Percentiles rank a stretch among this genome's conserved stretches.
These are phyloP conservation scores for Boletellus sp. DNA, from an alignment of 1,284 basidiomycete genomes.

Conservation along the genomic window DNA sequence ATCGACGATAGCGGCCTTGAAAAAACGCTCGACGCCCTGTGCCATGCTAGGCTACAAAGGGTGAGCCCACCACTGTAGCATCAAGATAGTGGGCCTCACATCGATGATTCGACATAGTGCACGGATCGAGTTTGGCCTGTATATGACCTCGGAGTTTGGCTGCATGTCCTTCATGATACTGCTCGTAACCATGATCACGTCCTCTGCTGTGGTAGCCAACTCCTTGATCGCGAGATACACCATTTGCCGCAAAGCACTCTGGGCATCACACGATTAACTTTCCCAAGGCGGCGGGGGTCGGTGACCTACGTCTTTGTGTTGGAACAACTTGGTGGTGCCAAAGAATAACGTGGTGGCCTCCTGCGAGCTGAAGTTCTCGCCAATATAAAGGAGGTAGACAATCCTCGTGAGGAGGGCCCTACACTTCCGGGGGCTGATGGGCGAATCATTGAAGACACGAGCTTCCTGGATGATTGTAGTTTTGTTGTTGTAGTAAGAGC, in stretches of 20 bases:
- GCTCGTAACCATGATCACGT: constrained; percentile 99
- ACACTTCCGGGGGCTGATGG: constrained; percentile 95
- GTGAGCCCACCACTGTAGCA: constrained; percentile 7
- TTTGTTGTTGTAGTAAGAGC: constrained; percentile 90
- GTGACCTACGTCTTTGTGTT: constrained; percentile 93
- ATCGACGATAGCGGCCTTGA: constrained; percentile 99
- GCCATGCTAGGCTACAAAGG: constrained; percentile 83
- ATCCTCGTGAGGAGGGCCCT: constrained; percentile 94
- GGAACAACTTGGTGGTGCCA: constrained; percentile 98
- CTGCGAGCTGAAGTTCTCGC: constrained; percentile 92
- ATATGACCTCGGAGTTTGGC: constrained; percentile 97
- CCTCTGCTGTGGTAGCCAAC: constrained; percentile 92
- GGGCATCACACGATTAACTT: constrained; percentile 12
- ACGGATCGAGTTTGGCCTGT: constrained; percentile 96
- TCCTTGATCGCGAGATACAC: constrained; percentile 99
- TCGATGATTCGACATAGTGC: constrained; percentile 97
- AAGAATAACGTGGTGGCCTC: constrained; percentile 99
- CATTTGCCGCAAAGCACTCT: constrained; percentile 96
- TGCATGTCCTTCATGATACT: constrained; percentile 99
- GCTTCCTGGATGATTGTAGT: constrained; percentile 97
- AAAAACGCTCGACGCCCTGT: constrained; percentile 97
- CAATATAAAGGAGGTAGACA: constrained; percentile 93
- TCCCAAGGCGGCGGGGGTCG: constrained; percentile 3
- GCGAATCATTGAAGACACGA: constrained; percentile 98
- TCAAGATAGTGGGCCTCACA: constrained; percentile 51